phyloP scores from a whole-genome alignment of 805 yeast species.

The Zygoascus bituminiphila region DNA sequence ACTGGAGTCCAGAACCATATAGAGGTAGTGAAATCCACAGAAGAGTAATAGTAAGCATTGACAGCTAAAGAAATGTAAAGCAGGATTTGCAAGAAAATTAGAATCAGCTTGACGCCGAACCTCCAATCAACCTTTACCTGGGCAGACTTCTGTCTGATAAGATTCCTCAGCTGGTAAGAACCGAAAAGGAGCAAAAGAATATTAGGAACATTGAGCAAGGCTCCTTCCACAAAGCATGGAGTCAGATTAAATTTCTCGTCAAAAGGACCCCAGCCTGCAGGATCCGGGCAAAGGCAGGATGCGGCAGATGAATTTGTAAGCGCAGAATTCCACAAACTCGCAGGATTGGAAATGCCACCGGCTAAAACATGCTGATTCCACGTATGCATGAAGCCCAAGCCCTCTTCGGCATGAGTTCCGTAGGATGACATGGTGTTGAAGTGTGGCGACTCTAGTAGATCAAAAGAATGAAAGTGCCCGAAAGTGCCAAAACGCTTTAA shows the following conservation, averaged over 20 bases:
- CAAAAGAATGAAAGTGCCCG: no score
- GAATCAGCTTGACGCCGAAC: conserved; percentile 17
- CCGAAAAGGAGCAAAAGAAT: conserved; percentile 26
- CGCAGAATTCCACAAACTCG: neutral
- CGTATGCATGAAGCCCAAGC: neutral
- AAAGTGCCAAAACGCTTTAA: no score
- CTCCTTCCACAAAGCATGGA: conserved; percentile 35
- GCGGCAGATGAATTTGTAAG: neutral
- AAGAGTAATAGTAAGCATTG: conserved; percentile 10
- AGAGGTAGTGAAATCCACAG: conserved; percentile 24
- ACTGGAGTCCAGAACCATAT: conserved; percentile 30
- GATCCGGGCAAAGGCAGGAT: conserved; percentile 11
- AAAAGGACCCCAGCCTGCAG: conserved; percentile 32
- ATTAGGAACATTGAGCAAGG: conserved; percentile 25
- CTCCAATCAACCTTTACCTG: conserved; percentile 19
- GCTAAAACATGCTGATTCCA: neutral
- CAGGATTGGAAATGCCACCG: no score
- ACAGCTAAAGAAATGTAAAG: conserved; percentile 13
- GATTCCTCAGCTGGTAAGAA: conserved; percentile 19
- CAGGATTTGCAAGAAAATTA: conserved; percentile 16
- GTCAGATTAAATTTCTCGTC: conserved; percentile 23
- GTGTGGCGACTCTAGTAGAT: no score
- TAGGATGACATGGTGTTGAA: neutral
- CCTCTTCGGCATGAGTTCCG: neutral
- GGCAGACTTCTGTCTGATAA: conserved; percentile 19